Base-by-base conservation (phyloP, 805 yeast genomes). In the Saccharomycopsis javanensis region DNA sequence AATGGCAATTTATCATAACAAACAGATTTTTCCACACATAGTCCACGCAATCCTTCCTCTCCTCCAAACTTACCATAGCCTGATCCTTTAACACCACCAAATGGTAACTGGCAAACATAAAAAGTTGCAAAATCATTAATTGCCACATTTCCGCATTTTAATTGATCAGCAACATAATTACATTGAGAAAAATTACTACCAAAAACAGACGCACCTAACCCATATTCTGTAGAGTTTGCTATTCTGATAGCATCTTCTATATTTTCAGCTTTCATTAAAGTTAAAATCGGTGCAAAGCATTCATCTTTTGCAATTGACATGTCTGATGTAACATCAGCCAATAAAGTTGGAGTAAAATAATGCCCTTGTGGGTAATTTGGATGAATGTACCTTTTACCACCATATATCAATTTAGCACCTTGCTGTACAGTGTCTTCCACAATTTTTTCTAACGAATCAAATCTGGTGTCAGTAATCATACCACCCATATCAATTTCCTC, bases 31-130 rank as follows among this genome's bases (percentile, higher is more conserved):
- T 89, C 87, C 57, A 83, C 77, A 69, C 98, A 92, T 50, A 94
- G 74, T 0, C 97, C 97, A 45, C 88, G 80, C 48, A 94, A 75
- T 1, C 99, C 99, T 75, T 94, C 99, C 68, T 86, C 96, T 51
- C 99, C 99, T 23, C 97, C 96, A 73, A 94, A 94, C 68, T 92
- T 92, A 57, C 99, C 99, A 67, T 90, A 94, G 0, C 99, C 99
- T 5, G 96, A 86, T 51, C 90, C 94, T 63, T 84, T 84, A 28
- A 80, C 80, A 31, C 99, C 99, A 56, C 99, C 99, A 72, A 94
- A 94, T 33, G 99, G 99, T 64, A 94, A 76, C 71, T 94, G 99
- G 63, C 97, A 91, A 35, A 94, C 88, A 66, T 91, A 89, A 67
- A 83, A 94, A 0, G 98, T 92, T 6, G 98, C 99, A 75, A 94